These are phyloP conservation scores for Gamarada debralockiae DNA, from an alignment of 495 filamentous ascomycete species.

Conservation along the genomic window DNA sequence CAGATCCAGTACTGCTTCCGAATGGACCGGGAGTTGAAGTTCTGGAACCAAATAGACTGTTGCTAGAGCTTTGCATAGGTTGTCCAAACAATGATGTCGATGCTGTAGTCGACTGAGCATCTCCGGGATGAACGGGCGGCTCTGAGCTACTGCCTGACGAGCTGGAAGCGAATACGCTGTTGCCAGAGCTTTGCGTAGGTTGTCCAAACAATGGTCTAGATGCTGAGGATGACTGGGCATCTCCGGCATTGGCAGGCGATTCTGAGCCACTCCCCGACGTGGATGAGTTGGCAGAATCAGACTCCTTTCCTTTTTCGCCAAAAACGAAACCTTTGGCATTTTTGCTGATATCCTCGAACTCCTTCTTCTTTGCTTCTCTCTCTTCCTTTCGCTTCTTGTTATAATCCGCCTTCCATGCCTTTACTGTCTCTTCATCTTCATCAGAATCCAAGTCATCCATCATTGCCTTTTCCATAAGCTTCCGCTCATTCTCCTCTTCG, in stretches of 20 bases:
- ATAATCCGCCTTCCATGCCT: conserved; percentile 84
- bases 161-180: background rate
- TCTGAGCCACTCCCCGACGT: background rate
- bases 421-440: conserved; percentile 88
- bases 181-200: background rate
- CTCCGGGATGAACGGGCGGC: background rate
- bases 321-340: conserved; percentile 34
- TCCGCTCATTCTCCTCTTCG: conserved; percentile 4
- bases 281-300: background rate
- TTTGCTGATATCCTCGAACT: conserved; percentile 91
- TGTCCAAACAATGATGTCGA: conserved; percentile 13
- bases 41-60: conserved; percentile 21
- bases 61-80: conserved; percentile 1
- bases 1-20: conserved; percentile 27
- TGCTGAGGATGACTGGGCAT: background rate
- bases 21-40: conserved; percentile 26
- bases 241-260: background rate
- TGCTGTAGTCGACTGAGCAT: background rate
- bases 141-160: background rate
- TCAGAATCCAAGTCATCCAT: conserved; percentile 54
- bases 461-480: conserved; percentile 47
- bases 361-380: conserved; percentile 96
- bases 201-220: conserved; percentile 13
- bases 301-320: conserved; percentile 32
- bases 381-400: conserved; percentile 34